These are phyloP conservation scores for Clausena lansium DNA, from an alignment of 345 rosid species.

Conservation along the genomic window DNA sequence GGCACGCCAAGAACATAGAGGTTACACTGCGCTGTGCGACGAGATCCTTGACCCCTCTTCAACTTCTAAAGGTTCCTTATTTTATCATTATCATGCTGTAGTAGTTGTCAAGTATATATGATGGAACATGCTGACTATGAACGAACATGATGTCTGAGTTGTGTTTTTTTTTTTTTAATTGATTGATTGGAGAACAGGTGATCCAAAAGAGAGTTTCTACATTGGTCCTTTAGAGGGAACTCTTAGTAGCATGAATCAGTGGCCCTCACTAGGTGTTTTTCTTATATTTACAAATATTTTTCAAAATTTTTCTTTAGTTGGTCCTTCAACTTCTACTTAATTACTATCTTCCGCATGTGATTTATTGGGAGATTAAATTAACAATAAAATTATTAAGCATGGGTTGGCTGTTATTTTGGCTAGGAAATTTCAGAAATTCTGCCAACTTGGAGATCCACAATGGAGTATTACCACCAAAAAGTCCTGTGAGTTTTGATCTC, in stretches of 20 bases:
- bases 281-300: background rate
- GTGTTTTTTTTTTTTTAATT: background rate
- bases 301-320: background rate
- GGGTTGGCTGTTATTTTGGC: conserved; percentile 5
- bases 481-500: conserved; percentile 42
- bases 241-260: conserved; percentile 46
- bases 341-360: background rate
- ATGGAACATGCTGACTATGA: too few species aligned
- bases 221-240: conserved; percentile 56
- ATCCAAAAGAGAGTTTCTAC: conserved; percentile 67
- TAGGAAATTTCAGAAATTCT: conserved; percentile 50
- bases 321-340: background rate
- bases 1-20: conserved; percentile 43
- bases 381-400: background rate
- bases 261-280: conserved; percentile 71
- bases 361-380: background rate
- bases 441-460: conserved; percentile 61
- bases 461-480: conserved; percentile 53
- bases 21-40: conserved; percentile 58
- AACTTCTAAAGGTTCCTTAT: conserved; percentile 35
- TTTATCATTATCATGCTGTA: background rate
- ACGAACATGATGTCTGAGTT: too few species aligned
- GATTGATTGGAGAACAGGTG: conserved; percentile 41
- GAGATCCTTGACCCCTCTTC: conserved; percentile 47
- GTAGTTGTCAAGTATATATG: too few species aligned